Percentiles rank a stretch among this genome's conserved stretches.
Conservation (phyloP, 2,329 filamentous ascomycete genomes). For the Monosporascus sp. region DNA sequence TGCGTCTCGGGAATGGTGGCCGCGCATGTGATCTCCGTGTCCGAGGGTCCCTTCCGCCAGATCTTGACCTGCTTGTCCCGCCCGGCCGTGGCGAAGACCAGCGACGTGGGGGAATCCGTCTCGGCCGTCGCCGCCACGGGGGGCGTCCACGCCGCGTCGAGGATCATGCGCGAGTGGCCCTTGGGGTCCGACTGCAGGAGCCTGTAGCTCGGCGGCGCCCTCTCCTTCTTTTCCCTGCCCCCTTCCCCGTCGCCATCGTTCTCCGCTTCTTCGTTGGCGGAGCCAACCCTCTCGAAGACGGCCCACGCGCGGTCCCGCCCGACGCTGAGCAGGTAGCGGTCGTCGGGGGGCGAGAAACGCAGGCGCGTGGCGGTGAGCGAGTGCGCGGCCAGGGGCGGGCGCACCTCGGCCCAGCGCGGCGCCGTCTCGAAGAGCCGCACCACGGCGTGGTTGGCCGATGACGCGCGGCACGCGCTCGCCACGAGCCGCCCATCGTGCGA, state of each 20-base stretch:
- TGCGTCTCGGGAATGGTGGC: constrained; percentile 49
- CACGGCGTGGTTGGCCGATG: constrained; percentile 88
- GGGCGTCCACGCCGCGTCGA: constrained; percentile 81
- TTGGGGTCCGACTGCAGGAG: constrained; percentile 67
- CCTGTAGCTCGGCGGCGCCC: constrained; percentile 40
- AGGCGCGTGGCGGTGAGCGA: constrained; percentile 80
- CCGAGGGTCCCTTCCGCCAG: constrained; percentile 42
- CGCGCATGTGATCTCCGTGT: constrained; percentile 44
- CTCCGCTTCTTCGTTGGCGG: constrained; percentile 17
- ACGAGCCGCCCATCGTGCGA: constrained; percentile 70
- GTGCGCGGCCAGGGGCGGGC: constrained; percentile 78
- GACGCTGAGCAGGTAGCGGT: constrained; percentile 74
- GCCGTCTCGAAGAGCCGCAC: constrained; percentile 85
- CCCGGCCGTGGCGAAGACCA: constrained; percentile 78
- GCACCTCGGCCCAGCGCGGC: constrained; percentile 75
- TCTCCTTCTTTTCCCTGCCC: neutral
- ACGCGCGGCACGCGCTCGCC: constrained; percentile 90
- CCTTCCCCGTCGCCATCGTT: neutral
- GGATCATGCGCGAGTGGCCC: constrained; percentile 87
- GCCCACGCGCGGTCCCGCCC: constrained; percentile 90
- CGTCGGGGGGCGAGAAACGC: constrained; percentile 66
- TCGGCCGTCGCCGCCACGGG: constrained; percentile 21
- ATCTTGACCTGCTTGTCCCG: constrained; percentile 80
- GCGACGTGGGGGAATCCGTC: constrained; percentile 13
- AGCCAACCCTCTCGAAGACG: constrained; percentile 57